Percentiles rank a stretch among this genome's conserved stretches.
phyloP scores from a whole-genome alignment of 176 grass and related monocot species.

The Musa troglodytarum region DNA sequence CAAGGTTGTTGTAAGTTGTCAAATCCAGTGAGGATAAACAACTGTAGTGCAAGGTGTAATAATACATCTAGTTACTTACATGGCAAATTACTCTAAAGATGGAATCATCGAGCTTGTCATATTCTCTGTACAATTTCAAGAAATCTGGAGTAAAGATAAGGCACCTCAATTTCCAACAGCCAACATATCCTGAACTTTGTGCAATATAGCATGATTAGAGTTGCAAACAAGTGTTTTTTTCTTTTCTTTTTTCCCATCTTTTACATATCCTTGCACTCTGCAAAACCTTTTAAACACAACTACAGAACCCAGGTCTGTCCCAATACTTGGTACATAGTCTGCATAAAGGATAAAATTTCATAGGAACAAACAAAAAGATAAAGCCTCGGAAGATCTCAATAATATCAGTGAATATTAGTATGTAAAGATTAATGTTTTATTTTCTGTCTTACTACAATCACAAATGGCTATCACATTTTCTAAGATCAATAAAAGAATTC shows the following conservation, averaged over 20 bases:
- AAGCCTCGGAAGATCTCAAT: conserved; percentile 5
- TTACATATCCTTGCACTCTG: conserved; percentile 15
- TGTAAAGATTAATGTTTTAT: neutral
- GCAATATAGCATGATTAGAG: conserved; percentile 16
- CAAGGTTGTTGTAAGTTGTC: neutral
- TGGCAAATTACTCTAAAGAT: conserved; percentile 27
- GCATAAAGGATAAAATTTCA: conserved; percentile 12
- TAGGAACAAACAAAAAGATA: neutral
- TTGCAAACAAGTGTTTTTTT: conserved; percentile 14
- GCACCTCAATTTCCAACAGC: conserved; percentile 24
- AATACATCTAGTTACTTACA: conserved; percentile 31
- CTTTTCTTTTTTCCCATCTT: neutral
- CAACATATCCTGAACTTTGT: conserved; percentile 18
- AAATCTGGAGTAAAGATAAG: conserved; percentile 25
- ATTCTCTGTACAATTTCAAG: conserved; percentile 25
- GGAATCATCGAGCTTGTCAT: conserved; percentile 31
- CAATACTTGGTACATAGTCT: conserved; percentile 21
- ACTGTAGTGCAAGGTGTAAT: neutral
- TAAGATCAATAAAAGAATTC: neutral
- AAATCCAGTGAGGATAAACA: conserved; percentile 1
- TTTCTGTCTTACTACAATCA: too few relatives aligned
- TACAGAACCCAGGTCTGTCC: conserved; percentile 22
- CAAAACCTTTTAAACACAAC: conserved; percentile 30
- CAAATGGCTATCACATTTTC: neutral
- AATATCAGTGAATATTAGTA: conserved; percentile 1